Base-by-base conservation (phyloP, 371 early-diverging fungal species). In the Apophysomyces elegans region DNA sequence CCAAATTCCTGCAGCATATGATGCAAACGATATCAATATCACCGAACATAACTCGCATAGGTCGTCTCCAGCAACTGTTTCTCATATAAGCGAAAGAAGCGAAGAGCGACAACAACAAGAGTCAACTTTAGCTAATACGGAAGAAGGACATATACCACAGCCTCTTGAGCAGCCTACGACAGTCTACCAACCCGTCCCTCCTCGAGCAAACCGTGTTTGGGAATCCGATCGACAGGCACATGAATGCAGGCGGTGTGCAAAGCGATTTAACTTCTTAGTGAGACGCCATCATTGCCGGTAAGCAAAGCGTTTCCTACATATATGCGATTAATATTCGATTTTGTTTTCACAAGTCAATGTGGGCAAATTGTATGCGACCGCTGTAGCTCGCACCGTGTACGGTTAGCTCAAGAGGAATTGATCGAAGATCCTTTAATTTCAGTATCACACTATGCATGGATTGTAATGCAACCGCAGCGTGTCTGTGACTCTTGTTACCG, bases 251-350 rank as follows among this genome's bases (percentile, higher is more conserved):
- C 78, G 81, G 18, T 93, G 93, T 66, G 70, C 73, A 26, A 76
- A 87, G 43, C 78, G 84, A 38, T 93, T 94, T 63, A 87, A 81
- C 37, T 76, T 86, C 35, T 59, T 86, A 56, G 75, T 91, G 3
- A 76, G 95, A 47, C 84, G 91, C 38, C 95, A 93, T 67, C 94
- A 94, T 66, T 94, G 94, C 56, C 65, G 80, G 68, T 72, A 67
- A 68, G 46, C 38, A 61, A 32, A 26, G 13, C 16, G 1, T n/a
- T 13, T 5, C 8, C 13, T 18, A 45, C 46, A 45, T 45, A 45
- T 14, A 54, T 56, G 26, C 2, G 2, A 26, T 26, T 26, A 26
- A 26, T 26, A 26, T 26, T 26, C 2, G 2, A 26, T 26, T 26
- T 26, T 26, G 1, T 0, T 26, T 26, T 26, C 32, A 26, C 32